Evolutionary conservation across 2,329 filamentous ascomycete genomes (phyloP), one percentile per base, ranked within the genome.

Genomic region (Chaetomiaceae sp.): DNA sequence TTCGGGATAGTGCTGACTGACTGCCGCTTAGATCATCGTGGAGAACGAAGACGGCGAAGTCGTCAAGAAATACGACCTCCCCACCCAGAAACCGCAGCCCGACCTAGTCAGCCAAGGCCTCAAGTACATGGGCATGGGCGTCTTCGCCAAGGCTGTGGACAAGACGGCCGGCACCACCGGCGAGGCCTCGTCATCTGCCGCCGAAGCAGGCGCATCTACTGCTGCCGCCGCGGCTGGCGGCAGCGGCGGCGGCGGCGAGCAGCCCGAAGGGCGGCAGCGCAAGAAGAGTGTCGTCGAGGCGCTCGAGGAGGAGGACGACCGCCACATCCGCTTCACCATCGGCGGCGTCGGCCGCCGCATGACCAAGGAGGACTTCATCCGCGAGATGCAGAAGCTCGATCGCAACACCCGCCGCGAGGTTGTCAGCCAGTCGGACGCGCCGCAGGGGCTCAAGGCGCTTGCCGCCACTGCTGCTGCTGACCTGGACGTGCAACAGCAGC

Each of bases 41-140:
- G 87, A 94, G 67, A 86, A 94, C 52, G 84, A 86, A 63, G 83
- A 90, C 56, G 87, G 87, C 35, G 88, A 94, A 62, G 88, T 94
- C 26, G 78, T 94, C 62, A 90, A 90, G 69, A 82, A 86, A 47
- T 90, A 89, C 60, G 83, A 90, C 53, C 75, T 91, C 22, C 83
- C 84, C 1, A 68, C 74, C 0, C 65, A 77, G 20, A 78, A 74
- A 52, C 51, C 56, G 0, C 69, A 71, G 11, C 62, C 56, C 15
- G 67, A 65, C 35, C 51, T 66, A 15, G 59, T 75, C 24, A 65
- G 66, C 15, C 65, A 71, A 19, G 66, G 74, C 45, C 65, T 78
- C 29, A 78, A 76, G 57, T 75, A 75, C 48, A 72, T 79, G 60
- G 75, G 76, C 40, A 72, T 78, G 54, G 68, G 72, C 20, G 66